phyloP scores from a whole-genome alignment of 1,284 basidiomycete species.

The Grifola frondosa region DNA sequence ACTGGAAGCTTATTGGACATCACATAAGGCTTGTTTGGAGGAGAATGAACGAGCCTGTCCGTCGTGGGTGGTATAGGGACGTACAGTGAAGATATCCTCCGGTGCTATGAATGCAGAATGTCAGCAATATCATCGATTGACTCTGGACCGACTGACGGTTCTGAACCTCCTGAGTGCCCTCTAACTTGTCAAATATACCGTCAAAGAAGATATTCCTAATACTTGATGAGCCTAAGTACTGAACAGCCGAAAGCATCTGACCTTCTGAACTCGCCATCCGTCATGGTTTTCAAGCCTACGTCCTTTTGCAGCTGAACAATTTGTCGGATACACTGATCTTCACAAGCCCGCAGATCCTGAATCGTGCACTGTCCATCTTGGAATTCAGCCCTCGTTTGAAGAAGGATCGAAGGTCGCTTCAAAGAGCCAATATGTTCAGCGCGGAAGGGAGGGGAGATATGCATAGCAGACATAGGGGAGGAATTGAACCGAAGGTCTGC shows the following conservation, averaged over 20 bases:
- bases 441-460: too few relatives aligned
- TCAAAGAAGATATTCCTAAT: slow-evolving; percentile 51
- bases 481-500: too few relatives aligned
- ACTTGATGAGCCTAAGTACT: neutral
- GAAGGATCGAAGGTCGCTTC: slow-evolving; percentile 40
- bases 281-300: slow-evolving; percentile 39
- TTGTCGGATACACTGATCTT: slow-evolving; percentile 34
- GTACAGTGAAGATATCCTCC: slow-evolving; percentile 10
- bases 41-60: neutral
- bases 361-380: slow-evolving; percentile 32
- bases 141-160: slow-evolving; percentile 5
- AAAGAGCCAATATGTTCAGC: slow-evolving; percentile 44
- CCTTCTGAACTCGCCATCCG: slow-evolving; percentile 47
- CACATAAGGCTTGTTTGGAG: slow-evolving; percentile 11
- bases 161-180: slow-evolving; percentile 46
- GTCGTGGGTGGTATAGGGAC: neutral
- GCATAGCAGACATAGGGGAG: too few relatives aligned
- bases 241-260: slow-evolving; percentile 1
- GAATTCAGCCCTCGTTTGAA: slow-evolving; percentile 36
- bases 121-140: neutral
- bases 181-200: slow-evolving; percentile 55
- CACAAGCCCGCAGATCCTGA: slow-evolving; percentile 30
- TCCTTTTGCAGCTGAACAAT: slow-evolving; percentile 38
- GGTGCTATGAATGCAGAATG: slow-evolving; percentile 6
- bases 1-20: slow-evolving; percentile 12